Percentiles rank a stretch among this genome's conserved stretches.
These are phyloP conservation scores for Apiotrichum sp. DNA, from an alignment of 1,284 basidiomycete species.

Conservation along the genomic window DNA sequence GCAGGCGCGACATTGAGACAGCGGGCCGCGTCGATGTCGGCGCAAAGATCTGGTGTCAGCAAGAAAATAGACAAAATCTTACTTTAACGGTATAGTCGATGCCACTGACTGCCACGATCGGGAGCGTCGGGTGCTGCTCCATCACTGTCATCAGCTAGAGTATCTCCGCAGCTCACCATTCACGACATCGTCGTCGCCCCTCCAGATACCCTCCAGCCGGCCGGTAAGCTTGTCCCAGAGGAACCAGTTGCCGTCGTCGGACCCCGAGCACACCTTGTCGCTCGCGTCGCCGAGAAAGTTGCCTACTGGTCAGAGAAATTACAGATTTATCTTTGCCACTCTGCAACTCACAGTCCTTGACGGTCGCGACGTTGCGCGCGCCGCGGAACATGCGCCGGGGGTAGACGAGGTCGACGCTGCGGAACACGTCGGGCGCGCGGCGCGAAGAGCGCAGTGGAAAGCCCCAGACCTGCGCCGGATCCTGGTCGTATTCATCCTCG, in stretches of 20 bases:
- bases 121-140: conserved; percentile 71
- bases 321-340: background rate
- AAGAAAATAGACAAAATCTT: background rate
- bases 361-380: conserved; percentile 73
- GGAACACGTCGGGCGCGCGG: conserved; percentile 26
- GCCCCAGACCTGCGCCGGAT: conserved; percentile 1
- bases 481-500: background rate
- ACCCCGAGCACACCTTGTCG: conserved; percentile 76
- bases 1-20: conserved; percentile 2
- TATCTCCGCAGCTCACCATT: conserved; percentile 51
- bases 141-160: conserved; percentile 48
- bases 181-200: conserved; percentile 74
- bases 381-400: conserved; percentile 67
- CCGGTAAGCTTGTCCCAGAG: conserved; percentile 71
- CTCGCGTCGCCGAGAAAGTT: conserved; percentile 75
- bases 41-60: conserved; percentile 1
- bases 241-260: conserved; percentile 71
- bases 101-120: conserved; percentile 77
- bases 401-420: conserved; percentile 55
- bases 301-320: conserved; percentile 49
- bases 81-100: conserved; percentile 87
- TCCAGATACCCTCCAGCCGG: conserved; percentile 65
- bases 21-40: background rate
- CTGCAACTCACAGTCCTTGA: conserved; percentile 72
- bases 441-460: background rate